phyloP scores from a whole-genome alignment of 2,329 filamentous ascomycete genomes.

The Hypoxylon sp. region DNA sequence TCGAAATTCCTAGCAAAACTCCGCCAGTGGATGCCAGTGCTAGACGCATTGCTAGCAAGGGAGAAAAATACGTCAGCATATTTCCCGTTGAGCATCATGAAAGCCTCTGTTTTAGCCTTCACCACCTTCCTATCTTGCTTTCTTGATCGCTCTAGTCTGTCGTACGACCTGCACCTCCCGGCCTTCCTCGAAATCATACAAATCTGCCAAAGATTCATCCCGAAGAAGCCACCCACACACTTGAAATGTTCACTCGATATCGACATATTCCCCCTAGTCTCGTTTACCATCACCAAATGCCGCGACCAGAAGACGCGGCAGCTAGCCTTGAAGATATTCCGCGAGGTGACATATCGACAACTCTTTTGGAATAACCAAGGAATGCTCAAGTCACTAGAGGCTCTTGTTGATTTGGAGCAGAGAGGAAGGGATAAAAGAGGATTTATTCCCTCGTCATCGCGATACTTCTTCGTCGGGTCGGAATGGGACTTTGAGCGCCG shows the following conservation, averaged over 20 bases:
- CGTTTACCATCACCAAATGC: constrained; percentile 44
- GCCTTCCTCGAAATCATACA: constrained; percentile 41
- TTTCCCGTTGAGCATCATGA: constrained; percentile 37
- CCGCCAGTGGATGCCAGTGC: constrained; percentile 36
- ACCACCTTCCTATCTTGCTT: constrained; percentile 44
- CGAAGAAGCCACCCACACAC: constrained; percentile 31
- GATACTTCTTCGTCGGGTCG: constrained; percentile 42
- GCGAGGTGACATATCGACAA: constrained; percentile 40
- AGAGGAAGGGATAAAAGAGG: constrained; percentile 36
- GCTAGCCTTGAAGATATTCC: constrained; percentile 39
- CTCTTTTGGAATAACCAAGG: constrained; percentile 43
- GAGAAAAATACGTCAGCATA: constrained; percentile 11
- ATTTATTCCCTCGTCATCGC: constrained; percentile 40
- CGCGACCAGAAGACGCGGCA: constrained; percentile 40
- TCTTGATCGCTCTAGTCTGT: constrained; percentile 40
- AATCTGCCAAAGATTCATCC: constrained; percentile 37
- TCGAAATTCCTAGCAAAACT: constrained; percentile 34
- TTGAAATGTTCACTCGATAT: constrained; percentile 42
- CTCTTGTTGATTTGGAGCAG: constrained; percentile 42
- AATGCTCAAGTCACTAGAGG: constrained; percentile 39
- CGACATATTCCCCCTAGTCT: constrained; percentile 44
- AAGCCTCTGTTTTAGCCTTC: constrained; percentile 30
- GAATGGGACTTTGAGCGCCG: constrained; percentile 43
- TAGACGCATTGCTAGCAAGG: constrained; percentile 33
- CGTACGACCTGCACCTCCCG: constrained; percentile 42